These are phyloP conservation scores for Inga leiocalycina DNA, from an alignment of 306 rosid species.

Conservation along the genomic window DNA sequence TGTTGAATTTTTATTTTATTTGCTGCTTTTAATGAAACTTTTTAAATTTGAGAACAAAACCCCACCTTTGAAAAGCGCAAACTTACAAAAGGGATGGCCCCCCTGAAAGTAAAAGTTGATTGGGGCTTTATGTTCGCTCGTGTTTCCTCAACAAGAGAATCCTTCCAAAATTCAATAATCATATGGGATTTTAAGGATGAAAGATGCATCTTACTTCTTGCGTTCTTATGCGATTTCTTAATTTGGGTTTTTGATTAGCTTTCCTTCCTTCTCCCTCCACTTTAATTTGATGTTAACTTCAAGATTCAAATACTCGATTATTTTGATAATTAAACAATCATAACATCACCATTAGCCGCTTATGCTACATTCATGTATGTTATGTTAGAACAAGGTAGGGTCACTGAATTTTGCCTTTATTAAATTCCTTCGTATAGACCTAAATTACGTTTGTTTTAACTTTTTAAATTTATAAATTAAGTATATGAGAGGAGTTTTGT, in stretches of 20 bases:
- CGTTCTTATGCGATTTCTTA: neutral
- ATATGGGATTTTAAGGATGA: neutral
- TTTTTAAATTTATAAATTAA: too few relatives aligned
- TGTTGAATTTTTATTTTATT: conserved; percentile 9
- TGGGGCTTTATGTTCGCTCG: conserved; percentile 49
- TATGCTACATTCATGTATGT: neutral
- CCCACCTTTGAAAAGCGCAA: conserved; percentile 26
- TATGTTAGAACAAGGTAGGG: neutral
- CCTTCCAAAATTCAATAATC: conserved; percentile 48
- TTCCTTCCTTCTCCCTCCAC: neutral
- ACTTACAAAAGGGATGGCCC: conserved; percentile 39
- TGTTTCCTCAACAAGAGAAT: conserved; percentile 67
- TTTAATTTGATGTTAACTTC: neutral
- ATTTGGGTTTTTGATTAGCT: neutral
- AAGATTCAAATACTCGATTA: neutral
- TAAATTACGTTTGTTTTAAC: neutral
- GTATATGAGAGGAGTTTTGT: too few relatives aligned
- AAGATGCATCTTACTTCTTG: conserved; percentile 21
- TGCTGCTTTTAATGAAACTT: conserved; percentile 54
- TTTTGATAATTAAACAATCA: neutral
- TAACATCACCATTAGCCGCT: neutral
- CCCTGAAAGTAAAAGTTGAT: conserved; percentile 39
- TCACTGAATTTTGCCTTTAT: neutral
- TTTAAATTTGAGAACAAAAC: conserved; percentile 49
- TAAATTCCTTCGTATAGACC: neutral